These are phyloP conservation scores for Pelagomonas calceolata DNA, from an alignment of 108 stramenopile genomes.

Conservation along the genomic window DNA sequence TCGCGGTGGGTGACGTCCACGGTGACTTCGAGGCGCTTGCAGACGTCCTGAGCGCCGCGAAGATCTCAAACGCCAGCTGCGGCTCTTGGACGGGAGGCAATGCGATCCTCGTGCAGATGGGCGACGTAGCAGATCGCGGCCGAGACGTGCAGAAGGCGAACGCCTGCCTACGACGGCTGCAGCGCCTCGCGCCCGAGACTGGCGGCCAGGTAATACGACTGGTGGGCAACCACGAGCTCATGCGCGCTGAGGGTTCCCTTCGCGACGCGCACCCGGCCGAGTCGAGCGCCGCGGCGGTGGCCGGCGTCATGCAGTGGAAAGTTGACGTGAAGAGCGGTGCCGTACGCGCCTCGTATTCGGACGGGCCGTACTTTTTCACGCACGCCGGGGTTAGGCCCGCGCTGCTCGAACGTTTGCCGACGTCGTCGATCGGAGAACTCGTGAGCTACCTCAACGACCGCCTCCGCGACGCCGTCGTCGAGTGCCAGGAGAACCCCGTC, in stretches of 20 bases:
- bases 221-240: conserved; percentile 15
- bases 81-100: conserved; percentile 1
- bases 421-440: no score
- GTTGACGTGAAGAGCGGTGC: no score
- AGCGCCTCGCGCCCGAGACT: not conserved
- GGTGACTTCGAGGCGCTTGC: no score
- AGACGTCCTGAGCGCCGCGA: no score
- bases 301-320: not conserved
- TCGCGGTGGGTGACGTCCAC: no score
- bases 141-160: not conserved
- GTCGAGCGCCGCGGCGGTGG: no score
- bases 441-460: no score
- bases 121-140: conserved; percentile 10
- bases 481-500: no score
- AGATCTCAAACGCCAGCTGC: no score
- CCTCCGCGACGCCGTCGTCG: no score
- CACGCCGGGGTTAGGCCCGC: not conserved
- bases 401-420: not conserved
- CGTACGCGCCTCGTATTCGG: no score
- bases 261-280: conserved; percentile 8
- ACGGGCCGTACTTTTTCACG: not conserved
- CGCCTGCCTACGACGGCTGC: not conserved
- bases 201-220: conserved; percentile 12
- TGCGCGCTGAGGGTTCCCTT: conserved; percentile 2
- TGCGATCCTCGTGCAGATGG: conserved; percentile 10